Evolutionary conservation across 495 filamentous ascomycete genomes (phyloP), one percentile per base, ranked within the genome.

Genomic region (Halenospora varia): DNA sequence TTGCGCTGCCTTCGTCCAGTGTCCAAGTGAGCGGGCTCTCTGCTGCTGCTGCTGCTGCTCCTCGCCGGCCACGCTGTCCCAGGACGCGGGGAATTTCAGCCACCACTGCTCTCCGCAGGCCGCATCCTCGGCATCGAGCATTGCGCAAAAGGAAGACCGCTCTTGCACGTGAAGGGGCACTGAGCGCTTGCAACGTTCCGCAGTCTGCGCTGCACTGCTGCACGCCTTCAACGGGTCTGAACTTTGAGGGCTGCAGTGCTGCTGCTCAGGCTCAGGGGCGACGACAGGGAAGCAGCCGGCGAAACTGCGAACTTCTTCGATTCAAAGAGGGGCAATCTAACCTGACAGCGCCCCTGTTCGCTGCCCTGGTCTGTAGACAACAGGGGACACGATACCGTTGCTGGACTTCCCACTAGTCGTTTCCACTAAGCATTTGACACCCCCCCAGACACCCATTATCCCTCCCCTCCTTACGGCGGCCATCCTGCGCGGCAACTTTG

Each of bases 381-480:
- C 56, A 59, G 49, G 56, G 56, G 39, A 59, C 17, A 52, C 48
- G 56, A 59, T 53, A 53, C 49, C 44, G 50, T 35, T 59, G 15
- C 26, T 22, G 19, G 47, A 23, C 18, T 35, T 52, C 42, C 58
- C 58, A 51, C 52, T 61, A 61, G 58, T 23, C 48, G 44, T 55
- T 60, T 55, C 57, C 57, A 55, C 57, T 57, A 57, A 45, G 26
- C 25, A 25, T 49, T 60, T 54, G 57, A 51, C 57, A 60, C 17
- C 42, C 25, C 51, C 19, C 10, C 18, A 19, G 47, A 10, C 47
- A 9, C 10, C 8, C 8, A 25, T 41, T 47, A 59, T 59, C 41
- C 56, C 50, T 53, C 25, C 47, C n/a, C 48, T 24, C 56, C 42
- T 53, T 53, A 59, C 56, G 41, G 55, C 55, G 55, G 55, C 56